Conservation (phyloP, 108 stramenopile species). For the Seminavis robusta region DNA sequence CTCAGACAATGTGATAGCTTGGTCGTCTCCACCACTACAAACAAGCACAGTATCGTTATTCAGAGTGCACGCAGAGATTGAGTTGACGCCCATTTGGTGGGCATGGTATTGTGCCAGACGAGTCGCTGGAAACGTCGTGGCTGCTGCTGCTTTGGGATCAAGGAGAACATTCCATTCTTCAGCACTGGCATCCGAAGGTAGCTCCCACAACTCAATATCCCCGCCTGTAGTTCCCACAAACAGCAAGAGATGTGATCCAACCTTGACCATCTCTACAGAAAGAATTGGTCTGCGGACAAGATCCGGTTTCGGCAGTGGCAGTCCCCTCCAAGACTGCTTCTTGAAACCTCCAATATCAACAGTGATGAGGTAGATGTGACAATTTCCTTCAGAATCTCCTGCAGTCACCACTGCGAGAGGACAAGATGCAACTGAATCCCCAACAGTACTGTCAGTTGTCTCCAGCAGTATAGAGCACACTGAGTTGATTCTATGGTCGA, state of each 20-base stretch:
- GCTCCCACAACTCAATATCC: conserved; percentile 44
- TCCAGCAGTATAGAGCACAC: conserved; percentile 52
- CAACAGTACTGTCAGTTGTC: conserved; percentile 1
- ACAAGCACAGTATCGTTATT: conserved; percentile 8
- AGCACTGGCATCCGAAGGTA: conserved; percentile 18
- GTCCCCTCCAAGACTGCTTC: not conserved
- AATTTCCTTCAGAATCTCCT: conserved; percentile 71
- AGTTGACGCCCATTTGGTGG: conserved; percentile 68
- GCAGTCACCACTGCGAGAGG: conserved; percentile 53
- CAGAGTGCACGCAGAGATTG: conserved; percentile 22
- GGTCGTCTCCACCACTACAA: conserved; percentile 72
- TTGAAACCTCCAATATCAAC: conserved; percentile 17
- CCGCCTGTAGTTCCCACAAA: conserved; percentile 69
- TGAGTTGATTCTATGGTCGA: conserved; percentile 80
- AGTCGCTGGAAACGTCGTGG: not conserved
- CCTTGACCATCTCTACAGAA: conserved; percentile 31
- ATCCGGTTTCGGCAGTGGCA: conserved; percentile 1
- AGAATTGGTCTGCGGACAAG: conserved; percentile 48
- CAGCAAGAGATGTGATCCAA: conserved; percentile 25
- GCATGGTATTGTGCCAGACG: conserved; percentile 21
- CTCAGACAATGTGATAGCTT: conserved; percentile 37
- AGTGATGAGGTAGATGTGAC: conserved; percentile 37
- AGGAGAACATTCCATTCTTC: conserved; percentile 19
- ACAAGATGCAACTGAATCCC: too few species aligned
- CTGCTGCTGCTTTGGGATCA: not conserved